These are phyloP conservation scores for Collybia sp. DNA, from an alignment of 768 basidiomycete species.

Conservation along the genomic window DNA sequence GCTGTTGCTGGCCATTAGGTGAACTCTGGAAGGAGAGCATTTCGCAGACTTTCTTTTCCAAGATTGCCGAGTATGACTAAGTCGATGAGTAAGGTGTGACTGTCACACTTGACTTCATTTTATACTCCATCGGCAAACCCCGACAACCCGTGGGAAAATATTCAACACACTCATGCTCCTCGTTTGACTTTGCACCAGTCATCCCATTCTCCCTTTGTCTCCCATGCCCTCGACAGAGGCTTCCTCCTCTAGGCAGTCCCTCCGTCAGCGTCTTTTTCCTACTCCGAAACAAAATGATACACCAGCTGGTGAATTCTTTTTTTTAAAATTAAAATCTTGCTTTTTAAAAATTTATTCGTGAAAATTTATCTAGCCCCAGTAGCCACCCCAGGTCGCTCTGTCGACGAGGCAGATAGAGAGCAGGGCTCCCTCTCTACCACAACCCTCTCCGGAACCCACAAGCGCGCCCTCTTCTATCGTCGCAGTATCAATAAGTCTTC, in stretches of 20 bases:
- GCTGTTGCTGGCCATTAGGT: conserved; percentile 25
- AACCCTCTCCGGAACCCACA: conserved; percentile 29
- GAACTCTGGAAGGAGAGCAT: conserved; percentile 37
- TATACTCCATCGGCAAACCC: conserved; percentile 10
- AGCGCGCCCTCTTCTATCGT: conserved; percentile 39
- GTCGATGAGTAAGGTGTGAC: conserved; percentile 35
- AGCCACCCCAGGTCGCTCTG: conserved; percentile 9
- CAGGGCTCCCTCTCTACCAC: conserved; percentile 32
- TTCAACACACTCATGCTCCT: too few relatives aligned
- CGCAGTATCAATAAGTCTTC: conserved; percentile 34
- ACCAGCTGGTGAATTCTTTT: too few relatives aligned
- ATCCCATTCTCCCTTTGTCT: not conserved
- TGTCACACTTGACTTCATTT: conserved; percentile 6
- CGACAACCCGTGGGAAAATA: not conserved
- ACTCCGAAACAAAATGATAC: too few relatives aligned
- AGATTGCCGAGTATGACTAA: conserved; percentile 41
- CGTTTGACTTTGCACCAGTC: not conserved
- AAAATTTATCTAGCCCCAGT: not conserved
- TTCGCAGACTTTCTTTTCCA: conserved; percentile 13
- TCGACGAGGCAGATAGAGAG: conserved; percentile 29
- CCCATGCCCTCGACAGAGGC: not conserved
- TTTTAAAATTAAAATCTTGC: not conserved
- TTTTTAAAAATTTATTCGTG: not conserved
- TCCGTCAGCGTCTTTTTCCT: conserved; percentile 29
- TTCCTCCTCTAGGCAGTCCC: conserved; percentile 12